Evolutionary conservation across 208 protist genomes (phyloP).

Genomic region (Trypanosoma melophagium): DNA sequence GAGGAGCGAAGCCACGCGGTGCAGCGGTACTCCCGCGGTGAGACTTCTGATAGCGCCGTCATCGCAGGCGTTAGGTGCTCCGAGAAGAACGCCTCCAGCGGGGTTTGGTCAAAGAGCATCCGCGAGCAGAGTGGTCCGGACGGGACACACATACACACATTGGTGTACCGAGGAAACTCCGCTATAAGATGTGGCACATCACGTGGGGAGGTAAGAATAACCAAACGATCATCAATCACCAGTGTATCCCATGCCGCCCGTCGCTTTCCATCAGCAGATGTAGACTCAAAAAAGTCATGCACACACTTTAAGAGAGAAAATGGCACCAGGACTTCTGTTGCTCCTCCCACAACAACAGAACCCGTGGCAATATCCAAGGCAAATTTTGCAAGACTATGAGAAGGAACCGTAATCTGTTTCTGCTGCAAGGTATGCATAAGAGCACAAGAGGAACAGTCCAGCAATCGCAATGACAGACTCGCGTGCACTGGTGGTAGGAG

Average conservation of each 20-base stretch:
- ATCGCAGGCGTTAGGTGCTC: constrained; percentile 31
- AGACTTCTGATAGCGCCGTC: constrained; percentile 15
- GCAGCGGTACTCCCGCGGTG: constrained; percentile 29
- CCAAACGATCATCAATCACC: constrained; percentile 23
- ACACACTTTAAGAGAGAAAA: constrained; percentile 35
- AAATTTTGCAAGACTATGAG: neutral
- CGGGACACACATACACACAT: constrained; percentile 70
- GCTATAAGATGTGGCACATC: constrained; percentile 23
- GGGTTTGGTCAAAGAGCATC: constrained; percentile 46
- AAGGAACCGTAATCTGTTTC: neutral
- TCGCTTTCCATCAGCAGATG: neutral
- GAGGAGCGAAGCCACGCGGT: constrained; percentile 80
- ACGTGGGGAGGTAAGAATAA: constrained; percentile 21
- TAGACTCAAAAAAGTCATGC: constrained; percentile 22
- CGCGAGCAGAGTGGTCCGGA: constrained; percentile 60
- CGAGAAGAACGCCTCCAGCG: constrained; percentile 48
- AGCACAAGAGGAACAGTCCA: constrained; percentile 58
- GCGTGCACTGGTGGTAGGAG: constrained; percentile 8
- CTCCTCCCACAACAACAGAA: constrained; percentile 46
- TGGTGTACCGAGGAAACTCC: constrained; percentile 28
- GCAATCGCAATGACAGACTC: constrained; percentile 31
- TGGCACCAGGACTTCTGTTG: constrained; percentile 64
- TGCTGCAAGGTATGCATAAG: constrained; percentile 21
- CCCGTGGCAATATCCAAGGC: constrained; percentile 43
- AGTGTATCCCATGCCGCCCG: constrained; percentile 29